Evolutionary conservation across 2,329 filamentous ascomycete species (phyloP), one percentile per base, ranked within the genome.

Genomic region (Xylaria sp.): DNA sequence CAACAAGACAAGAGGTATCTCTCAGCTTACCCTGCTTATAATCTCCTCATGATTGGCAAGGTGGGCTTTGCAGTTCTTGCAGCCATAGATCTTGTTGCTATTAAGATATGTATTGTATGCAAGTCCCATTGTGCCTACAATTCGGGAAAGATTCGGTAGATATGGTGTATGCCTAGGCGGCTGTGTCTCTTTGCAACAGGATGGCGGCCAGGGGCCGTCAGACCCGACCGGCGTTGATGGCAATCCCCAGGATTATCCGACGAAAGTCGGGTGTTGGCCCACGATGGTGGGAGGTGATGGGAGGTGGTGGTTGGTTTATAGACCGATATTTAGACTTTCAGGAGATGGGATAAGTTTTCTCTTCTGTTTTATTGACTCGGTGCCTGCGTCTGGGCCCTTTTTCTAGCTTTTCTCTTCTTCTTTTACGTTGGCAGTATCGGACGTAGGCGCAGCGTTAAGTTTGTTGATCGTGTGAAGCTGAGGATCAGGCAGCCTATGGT

Each of bases 31-130:
- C 76, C 94, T 86, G 78, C 93, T 97, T 72, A 98, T 94, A 73
- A 99, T 98, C 77, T 98, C 94, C 75, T 98, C 94, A 75, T 97
- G 93, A 79, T 97, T 96, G 36, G 94, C 92, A 19, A 99, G 89
- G 79, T 99, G 96, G 7, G 96, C 93, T 81, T 98, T 98, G 89
- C 96, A 99, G 76, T 88, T 88, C 84, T 95, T 95, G 88, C 93
- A 98, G 73, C 93, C 94, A 80, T 96, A 97, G 78, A 98, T 95
- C 82, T 93, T 93, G 81, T 86, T 88, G 78, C 92, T 92, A 80
- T 90, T 93, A 72, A 97, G 90, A 81, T 97, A 98, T 69, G 92
- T 90, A 82, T 97, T 97, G 85, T 97, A 97, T 68, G 90, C 85
- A 75, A 98, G 90, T 73, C 94, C 94, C 94, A 97, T 97, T 64